Conservation (phyloP, 163 green algal species). For the Chloroidium sp. region DNA sequence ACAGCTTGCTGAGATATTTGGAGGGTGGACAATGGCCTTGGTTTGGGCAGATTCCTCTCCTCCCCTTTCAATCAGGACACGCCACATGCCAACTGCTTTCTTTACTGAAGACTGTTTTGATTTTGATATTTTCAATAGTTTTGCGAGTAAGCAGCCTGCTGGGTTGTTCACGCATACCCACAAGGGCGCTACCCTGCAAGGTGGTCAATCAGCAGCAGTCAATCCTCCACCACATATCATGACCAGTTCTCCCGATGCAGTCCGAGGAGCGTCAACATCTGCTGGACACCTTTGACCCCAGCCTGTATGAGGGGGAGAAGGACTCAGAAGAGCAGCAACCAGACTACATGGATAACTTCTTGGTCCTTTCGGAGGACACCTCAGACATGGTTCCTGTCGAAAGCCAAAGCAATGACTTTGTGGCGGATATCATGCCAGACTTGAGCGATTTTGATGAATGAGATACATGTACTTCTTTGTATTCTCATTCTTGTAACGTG, state of each 20-base stretch:
- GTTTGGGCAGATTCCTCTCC: too few species aligned
- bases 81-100: not conserved
- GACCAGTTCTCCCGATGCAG: not conserved
- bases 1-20: too few species aligned
- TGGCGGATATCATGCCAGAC: not conserved
- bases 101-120: not conserved
- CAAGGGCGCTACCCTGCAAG: too few species aligned
- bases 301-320: not conserved
- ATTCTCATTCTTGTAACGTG: too few species aligned
- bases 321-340: not conserved
- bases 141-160: too few species aligned
- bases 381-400: not conserved
- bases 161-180: too few species aligned
- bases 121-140: too few species aligned
- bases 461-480: too few species aligned
- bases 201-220: not conserved
- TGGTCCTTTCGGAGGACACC: not conserved
- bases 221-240: not conserved
- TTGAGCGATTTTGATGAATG: conserved; percentile 3
- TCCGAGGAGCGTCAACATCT: not conserved
- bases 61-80: too few species aligned
- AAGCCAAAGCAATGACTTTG: not conserved
- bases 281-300: not conserved
- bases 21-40: too few species aligned
- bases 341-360: not conserved